Base-by-base conservation (phyloP, 352 stramenopile species). In the Pythium scleroteichum region DNA sequence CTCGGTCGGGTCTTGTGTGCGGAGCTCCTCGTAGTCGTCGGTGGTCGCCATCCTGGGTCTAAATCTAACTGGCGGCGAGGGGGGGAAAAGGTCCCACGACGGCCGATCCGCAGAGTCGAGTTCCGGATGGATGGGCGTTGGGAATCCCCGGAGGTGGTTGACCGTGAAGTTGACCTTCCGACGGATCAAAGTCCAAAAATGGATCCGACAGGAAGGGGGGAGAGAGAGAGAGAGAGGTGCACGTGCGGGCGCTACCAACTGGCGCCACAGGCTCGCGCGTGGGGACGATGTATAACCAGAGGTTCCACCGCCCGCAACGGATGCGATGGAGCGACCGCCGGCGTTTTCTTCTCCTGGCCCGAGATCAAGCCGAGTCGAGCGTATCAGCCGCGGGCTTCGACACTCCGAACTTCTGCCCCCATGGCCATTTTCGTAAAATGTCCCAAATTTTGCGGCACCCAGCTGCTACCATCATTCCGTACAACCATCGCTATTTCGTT, bases 181-280 rank as follows among this genome's bases (percentile, higher is more conserved):
- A 63, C 47, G 55, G 55, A 63, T 63, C 55, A 59, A 50, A 59
- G 14, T 39, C 24, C 45, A 48, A 17, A 42, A 46, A 39, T 44
- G 35, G 49, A 56, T 35, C 23, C 32, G 33, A 32, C 17, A 19
- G 32, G 38, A 45, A 48, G 12, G 13, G n/a, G 35, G 13, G 22
- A 48, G 19, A 17, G 51, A 29, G 22, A 20, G n/a, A n/a, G n/a
- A 16, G 13, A 24, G 13, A 10, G 10, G 24, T 4, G 24, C 24
- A 17, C 8, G 5, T 12, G 0, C 4, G 19, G 24, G 48, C 16
- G 23, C 4, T 44, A 26, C 27, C 32, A 22, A 27, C 20, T 61
- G 53, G 40, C n/a, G 55, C 55, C 55, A 55, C 49, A 33, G 24
- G 45, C 49, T 50, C 42, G 53, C 32, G 44, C 54, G 54, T 53